These are phyloP conservation scores for Metschnikowia dekortorum DNA, from an alignment of 805 yeast species.

Conservation along the genomic window DNA sequence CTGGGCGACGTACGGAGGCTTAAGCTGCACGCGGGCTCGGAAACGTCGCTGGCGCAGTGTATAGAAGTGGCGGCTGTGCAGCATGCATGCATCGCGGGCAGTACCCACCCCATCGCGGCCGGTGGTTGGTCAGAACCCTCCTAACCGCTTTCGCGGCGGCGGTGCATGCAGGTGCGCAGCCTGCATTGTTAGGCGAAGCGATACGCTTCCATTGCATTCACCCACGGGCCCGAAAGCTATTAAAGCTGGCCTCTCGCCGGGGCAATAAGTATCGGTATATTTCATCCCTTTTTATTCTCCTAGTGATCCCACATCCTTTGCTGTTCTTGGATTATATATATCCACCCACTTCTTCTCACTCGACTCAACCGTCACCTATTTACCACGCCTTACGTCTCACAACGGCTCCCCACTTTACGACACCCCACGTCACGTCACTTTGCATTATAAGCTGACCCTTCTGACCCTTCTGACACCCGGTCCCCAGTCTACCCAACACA, in stretches of 20 bases:
- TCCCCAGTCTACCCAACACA: neutral
- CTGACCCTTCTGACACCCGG: no score
- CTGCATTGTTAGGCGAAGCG: constrained; percentile 3
- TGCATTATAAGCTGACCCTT: no score
- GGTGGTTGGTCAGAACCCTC: neutral
- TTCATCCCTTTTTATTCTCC: neutral
- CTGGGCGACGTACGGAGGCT: neutral
- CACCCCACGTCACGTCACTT: no score
- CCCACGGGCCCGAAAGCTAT: neutral
- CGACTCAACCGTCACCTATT: no score
- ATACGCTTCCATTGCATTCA: constrained; percentile 3
- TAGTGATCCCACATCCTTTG: neutral
- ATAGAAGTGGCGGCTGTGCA: neutral
- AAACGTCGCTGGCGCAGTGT: neutral
- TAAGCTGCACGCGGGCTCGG: neutral
- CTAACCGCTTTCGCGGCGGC: neutral
- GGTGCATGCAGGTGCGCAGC: neutral
- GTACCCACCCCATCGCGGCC: neutral
- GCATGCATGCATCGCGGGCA: neutral
- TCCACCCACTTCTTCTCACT: neutral
- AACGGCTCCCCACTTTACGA: no score
- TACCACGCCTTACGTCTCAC: no score
- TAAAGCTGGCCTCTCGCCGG: neutral
- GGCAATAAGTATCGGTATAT: neutral
- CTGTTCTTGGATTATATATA: no score